These are phyloP conservation scores for Penstemon barbatus DNA, from an alignment of 257 asterid genomes.

Conservation along the genomic window DNA sequence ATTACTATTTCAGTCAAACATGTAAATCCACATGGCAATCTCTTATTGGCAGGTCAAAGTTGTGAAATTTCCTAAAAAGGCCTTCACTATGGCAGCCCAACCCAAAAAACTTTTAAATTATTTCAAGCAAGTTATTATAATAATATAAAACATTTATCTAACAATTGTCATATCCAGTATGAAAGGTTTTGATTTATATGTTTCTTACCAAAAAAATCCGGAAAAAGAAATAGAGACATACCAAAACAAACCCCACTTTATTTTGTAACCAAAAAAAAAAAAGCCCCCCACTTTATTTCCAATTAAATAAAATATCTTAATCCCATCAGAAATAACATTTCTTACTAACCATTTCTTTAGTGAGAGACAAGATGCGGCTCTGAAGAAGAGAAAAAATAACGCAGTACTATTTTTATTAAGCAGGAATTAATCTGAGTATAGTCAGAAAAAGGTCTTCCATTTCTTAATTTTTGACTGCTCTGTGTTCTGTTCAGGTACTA, in stretches of 20 bases:
- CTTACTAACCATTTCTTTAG: constrained; percentile 24
- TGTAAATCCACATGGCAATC: constrained; percentile 25
- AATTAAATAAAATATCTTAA: background rate
- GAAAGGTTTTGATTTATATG: constrained; percentile 28
- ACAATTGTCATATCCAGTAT: constrained; percentile 30
- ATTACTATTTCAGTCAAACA: constrained; percentile 38
- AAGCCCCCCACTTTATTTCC: constrained; percentile 14
- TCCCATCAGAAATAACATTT: constrained; percentile 29
- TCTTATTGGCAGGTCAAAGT: constrained; percentile 32
- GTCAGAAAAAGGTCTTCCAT: constrained; percentile 29
- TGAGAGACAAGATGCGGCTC: background rate
- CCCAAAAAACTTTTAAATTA: background rate
- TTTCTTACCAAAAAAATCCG: constrained; percentile 30
- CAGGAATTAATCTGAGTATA: constrained; percentile 29
- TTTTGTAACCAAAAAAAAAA: constrained; percentile 27
- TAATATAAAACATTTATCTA: background rate
- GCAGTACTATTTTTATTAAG: background rate
- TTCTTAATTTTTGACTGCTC: constrained; percentile 32
- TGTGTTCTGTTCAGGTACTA: constrained; percentile 37
- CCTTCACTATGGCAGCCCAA: constrained; percentile 12
- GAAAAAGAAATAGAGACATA: background rate
- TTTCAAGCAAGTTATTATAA: background rate
- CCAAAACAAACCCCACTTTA: constrained; percentile 30
- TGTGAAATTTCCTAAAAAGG: constrained; percentile 26
- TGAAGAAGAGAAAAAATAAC: background rate